Percentiles rank a stretch among this genome's conserved stretches.
phyloP scores from a whole-genome alignment of 2,329 filamentous ascomycete species.

The Pseudopithomyces maydicus region DNA sequence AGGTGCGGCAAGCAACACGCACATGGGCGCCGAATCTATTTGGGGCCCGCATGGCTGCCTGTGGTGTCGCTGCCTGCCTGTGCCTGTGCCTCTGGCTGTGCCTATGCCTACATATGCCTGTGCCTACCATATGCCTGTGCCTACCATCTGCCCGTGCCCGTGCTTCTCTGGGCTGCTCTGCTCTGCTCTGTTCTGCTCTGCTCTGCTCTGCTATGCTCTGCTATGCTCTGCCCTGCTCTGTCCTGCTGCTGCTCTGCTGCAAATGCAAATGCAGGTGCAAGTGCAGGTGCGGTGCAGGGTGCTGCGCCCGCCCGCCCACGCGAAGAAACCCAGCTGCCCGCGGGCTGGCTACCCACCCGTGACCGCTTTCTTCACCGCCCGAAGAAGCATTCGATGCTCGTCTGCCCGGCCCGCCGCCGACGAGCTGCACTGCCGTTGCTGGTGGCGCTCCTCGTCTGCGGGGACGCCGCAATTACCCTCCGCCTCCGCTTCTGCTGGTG shows the following conservation, averaged over 20 bases:
- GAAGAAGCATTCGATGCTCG: slow-evolving; percentile 65
- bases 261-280: too few species aligned
- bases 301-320: neutral
- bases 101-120: neutral
- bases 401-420: slow-evolving; percentile 48
- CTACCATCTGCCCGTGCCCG: too few species aligned
- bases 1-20: too few species aligned
- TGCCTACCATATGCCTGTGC: too few species aligned
- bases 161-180: too few species aligned
- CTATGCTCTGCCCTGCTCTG: too few species aligned
- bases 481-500: slow-evolving; percentile 33
- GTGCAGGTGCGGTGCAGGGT: slow-evolving; percentile 2
- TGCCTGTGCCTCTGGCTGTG: neutral
- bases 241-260: too few species aligned
- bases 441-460: slow-evolving; percentile 61
- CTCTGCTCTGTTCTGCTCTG: neutral
- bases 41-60: neutral
- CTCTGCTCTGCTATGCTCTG: neutral
- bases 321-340: slow-evolving; percentile 3
- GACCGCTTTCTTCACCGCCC: slow-evolving; percentile 48
- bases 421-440: slow-evolving; percentile 58
- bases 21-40: slow-evolving; percentile 7
- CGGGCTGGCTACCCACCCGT: neutral
- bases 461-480: slow-evolving; percentile 26
- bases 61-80: neutral